phyloP scores from a whole-genome alignment of 2,329 filamentous ascomycete genomes.

The Cladophialophora yegresii region DNA sequence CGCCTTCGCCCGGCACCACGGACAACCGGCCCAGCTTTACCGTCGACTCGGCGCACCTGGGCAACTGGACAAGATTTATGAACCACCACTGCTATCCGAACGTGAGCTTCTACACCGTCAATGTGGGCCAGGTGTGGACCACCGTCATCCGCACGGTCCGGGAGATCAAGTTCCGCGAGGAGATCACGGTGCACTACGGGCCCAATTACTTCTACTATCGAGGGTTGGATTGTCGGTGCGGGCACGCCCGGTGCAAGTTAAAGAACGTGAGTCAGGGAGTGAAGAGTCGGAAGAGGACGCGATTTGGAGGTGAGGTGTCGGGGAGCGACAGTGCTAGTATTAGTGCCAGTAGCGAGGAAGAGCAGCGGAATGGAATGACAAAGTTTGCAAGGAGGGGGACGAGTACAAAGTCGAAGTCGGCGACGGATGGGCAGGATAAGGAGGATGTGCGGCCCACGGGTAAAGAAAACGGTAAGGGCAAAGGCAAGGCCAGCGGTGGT shows the following conservation, averaged over 20 bases:
- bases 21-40: not conserved
- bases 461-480: too few species aligned
- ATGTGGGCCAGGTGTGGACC: conserved; percentile 16
- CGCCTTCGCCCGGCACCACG: not conserved
- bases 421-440: not conserved
- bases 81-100: conserved; percentile 33
- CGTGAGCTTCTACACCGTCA: conserved; percentile 7
- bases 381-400: not conserved
- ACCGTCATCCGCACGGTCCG: conserved; percentile 14
- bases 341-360: not conserved
- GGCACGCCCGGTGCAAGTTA: conserved; percentile 8
- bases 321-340: not conserved
- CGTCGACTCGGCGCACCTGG: conserved; percentile 22
- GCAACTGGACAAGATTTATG: conserved; percentile 36
- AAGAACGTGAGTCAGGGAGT: not conserved
- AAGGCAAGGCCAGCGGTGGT: too few species aligned
- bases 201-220: conserved; percentile 22
- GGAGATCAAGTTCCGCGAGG: conserved; percentile 28
- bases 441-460: too few species aligned
- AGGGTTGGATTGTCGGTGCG: conserved; percentile 24
- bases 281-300: not conserved
- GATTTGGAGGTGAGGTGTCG: not conserved
- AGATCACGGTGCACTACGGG: conserved; percentile 32
- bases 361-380: not conserved
- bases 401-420: not conserved